Conservation (phyloP, 2,329 filamentous ascomycete genomes). For the Alternaria ventricosa region DNA sequence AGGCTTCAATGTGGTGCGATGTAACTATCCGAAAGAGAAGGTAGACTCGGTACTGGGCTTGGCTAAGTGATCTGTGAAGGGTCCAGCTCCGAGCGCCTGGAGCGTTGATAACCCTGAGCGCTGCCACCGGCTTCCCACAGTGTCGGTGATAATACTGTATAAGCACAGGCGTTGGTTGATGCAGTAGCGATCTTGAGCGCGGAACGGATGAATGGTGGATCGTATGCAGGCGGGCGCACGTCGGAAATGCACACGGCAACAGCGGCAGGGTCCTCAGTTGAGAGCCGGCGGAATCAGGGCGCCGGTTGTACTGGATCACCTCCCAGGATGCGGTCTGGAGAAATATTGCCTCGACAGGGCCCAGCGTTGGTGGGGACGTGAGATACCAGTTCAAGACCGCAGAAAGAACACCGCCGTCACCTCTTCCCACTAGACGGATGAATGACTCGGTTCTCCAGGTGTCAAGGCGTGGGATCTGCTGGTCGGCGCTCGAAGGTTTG, state of each 20-base stretch:
- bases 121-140: constrained; percentile 26
- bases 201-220: constrained; percentile 12
- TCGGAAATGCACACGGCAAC: constrained; percentile 7
- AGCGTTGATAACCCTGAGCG: constrained; percentile 23
- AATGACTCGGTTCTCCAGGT: constrained; percentile 19
- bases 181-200: constrained; percentile 20
- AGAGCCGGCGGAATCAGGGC: constrained; percentile 2
- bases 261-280: constrained; percentile 9
- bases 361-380: constrained; percentile 17
- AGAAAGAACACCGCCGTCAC: constrained; percentile 15
- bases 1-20: constrained; percentile 27
- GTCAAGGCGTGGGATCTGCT: constrained; percentile 29
- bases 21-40: constrained; percentile 14
- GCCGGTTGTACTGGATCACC: constrained; percentile 5
- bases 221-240: constrained; percentile 6
- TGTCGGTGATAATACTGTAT: constrained; percentile 17
- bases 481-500: constrained; percentile 20
- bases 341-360: neutral
- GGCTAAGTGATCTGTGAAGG: constrained; percentile 28
- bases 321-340: constrained; percentile 3
- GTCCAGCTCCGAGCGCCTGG: constrained; percentile 31
- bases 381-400: constrained; percentile 15
- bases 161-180: constrained; percentile 19
- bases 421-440: constrained; percentile 15
- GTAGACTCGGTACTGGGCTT: constrained; percentile 19